Conservation (phyloP, 306 rosid species). For the Gillenia trifoliata region DNA sequence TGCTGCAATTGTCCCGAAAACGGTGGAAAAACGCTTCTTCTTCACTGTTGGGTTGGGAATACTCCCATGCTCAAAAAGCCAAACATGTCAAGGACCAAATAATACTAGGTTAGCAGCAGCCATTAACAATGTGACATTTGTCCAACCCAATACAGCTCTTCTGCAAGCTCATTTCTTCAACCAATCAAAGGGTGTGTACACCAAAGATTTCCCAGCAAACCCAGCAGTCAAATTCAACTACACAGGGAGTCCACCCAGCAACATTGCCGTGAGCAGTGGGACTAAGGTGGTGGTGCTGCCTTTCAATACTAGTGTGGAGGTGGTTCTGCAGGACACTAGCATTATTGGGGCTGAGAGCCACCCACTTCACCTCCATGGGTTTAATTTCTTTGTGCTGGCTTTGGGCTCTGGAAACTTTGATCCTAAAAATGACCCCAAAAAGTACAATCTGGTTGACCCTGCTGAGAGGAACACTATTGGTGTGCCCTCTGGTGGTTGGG, state of each 20-base stretch:
- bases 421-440: slow-evolving; percentile 50
- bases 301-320: slow-evolving; percentile 53
- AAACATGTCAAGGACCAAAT: slow-evolving; percentile 57
- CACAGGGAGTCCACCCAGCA: slow-evolving; percentile 60
- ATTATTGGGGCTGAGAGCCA: slow-evolving; percentile 68
- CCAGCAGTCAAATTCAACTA: slow-evolving; percentile 63
- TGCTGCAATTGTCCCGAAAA: slow-evolving; percentile 58
- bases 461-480: slow-evolving; percentile 66
- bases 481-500: slow-evolving; percentile 76
- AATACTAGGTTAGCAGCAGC: slow-evolving; percentile 50
- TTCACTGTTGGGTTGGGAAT: slow-evolving; percentile 66
- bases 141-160: slow-evolving; percentile 55
- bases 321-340: slow-evolving; percentile 66
- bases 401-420: slow-evolving; percentile 63
- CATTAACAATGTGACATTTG: slow-evolving; percentile 61
- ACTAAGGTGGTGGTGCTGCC: slow-evolving; percentile 51
- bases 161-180: slow-evolving; percentile 74
- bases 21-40: slow-evolving; percentile 40
- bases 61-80: slow-evolving; percentile 40
- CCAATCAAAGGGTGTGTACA: slow-evolving; percentile 47
- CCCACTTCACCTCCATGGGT: slow-evolving; percentile 81
- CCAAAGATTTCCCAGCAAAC: slow-evolving; percentile 58
- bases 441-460: slow-evolving; percentile 63
- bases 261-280: slow-evolving; percentile 41
- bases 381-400: slow-evolving; percentile 66